Conservation (phyloP, 2,329 filamentous ascomycete genomes). For the Calonectria hawksworthii region DNA sequence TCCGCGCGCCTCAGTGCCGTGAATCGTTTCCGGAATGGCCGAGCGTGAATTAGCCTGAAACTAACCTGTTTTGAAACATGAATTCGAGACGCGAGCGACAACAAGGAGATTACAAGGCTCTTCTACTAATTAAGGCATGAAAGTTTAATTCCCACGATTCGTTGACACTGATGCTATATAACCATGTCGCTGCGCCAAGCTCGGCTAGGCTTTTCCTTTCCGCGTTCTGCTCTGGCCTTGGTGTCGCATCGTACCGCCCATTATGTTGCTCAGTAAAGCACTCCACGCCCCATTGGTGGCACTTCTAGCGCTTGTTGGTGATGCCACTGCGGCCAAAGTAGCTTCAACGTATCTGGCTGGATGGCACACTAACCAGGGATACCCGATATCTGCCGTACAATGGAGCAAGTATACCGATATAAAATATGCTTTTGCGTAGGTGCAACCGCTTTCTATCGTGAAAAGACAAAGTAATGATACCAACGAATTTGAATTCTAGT, state of each 20-base stretch:
- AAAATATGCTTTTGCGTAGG: constrained; percentile 40
- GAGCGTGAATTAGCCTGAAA: not conserved
- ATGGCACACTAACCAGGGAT: constrained; percentile 36
- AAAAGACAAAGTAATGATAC: not conserved
- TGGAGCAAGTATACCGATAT: constrained; percentile 41
- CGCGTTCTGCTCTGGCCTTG: not conserved
- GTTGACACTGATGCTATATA: not conserved
- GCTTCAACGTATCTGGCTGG: constrained; percentile 42
- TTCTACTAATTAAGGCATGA: not conserved
- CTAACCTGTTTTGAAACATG: not conserved
- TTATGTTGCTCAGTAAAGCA: not conserved
- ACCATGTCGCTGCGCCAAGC: not conserved
- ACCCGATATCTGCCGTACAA: constrained; percentile 33
- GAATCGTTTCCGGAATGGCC: not conserved
- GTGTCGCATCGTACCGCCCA: too few relatives aligned
- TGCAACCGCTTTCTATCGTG: not conserved
- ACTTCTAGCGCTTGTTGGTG: not conserved
- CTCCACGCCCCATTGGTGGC: not conserved
- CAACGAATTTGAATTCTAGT: constrained; percentile 1
- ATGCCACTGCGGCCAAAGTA: constrained; percentile 12
- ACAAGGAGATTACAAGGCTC: not conserved
- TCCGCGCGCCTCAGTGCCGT: not conserved
- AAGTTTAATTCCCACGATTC: not conserved
- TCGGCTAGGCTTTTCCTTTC: not conserved
- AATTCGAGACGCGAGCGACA: not conserved